Conservation (phyloP, 257 asterid species). For the Avicennia marina region DNA sequence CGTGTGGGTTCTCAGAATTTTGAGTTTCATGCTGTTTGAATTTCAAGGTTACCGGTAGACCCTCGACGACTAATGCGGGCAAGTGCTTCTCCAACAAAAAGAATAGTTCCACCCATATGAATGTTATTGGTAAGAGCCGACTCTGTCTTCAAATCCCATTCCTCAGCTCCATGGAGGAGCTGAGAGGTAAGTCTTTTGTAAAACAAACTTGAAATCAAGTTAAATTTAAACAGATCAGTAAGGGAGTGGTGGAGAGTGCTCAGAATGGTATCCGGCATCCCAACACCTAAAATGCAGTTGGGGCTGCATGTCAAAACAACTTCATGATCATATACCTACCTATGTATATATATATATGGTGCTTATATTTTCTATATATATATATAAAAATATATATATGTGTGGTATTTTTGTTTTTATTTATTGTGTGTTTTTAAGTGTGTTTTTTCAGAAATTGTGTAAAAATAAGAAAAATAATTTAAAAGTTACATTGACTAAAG, state of each 20-base stretch:
- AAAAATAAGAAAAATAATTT: no score
- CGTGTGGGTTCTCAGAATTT: slow-evolving; percentile 12
- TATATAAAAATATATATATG: no score
- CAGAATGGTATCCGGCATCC: neutral
- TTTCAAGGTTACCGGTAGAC: slow-evolving; percentile 58
- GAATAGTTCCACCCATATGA: slow-evolving; percentile 32
- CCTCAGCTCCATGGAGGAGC: slow-evolving; percentile 71
- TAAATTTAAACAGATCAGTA: slow-evolving; percentile 26
- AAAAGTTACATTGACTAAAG: no score
- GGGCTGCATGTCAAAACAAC: slow-evolving; percentile 7
- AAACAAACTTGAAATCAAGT: slow-evolving; percentile 58
- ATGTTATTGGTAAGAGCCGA: slow-evolving; percentile 24
- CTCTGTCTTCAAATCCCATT: slow-evolving; percentile 47
- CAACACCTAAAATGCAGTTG: slow-evolving; percentile 12
- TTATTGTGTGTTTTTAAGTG: no score
- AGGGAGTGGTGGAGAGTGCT: slow-evolving; percentile 3
- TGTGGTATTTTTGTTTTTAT: no score
- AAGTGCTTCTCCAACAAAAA: slow-evolving; percentile 69
- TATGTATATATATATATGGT: no score
- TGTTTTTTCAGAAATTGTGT: no score
- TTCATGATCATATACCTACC: no score
- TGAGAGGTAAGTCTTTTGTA: slow-evolving; percentile 61
- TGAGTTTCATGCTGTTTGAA: slow-evolving; percentile 16
- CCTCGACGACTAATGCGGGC: slow-evolving; percentile 92
- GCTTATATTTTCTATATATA: no score